These are phyloP conservation scores for Taiozyma sp. DNA, from an alignment of 1,139 yeast genomes.

Conservation along the genomic window DNA sequence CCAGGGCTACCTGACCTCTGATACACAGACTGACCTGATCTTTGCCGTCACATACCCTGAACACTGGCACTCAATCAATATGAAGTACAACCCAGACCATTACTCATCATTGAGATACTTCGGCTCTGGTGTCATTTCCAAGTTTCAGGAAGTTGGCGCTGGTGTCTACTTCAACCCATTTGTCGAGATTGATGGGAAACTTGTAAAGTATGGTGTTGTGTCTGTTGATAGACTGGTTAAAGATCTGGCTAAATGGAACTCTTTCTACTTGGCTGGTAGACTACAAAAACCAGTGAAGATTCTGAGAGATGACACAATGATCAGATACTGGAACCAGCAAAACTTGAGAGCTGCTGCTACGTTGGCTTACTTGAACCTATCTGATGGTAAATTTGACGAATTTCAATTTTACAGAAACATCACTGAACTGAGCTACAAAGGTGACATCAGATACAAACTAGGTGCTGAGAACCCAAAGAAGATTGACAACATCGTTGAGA, in stretches of 20 bases:
- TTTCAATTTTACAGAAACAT: slow-evolving; percentile 67
- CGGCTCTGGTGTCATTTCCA: slow-evolving; percentile 55
- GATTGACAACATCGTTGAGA: slow-evolving; percentile 74
- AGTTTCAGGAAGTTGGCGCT: slow-evolving; percentile 71
- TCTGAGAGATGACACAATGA: slow-evolving; percentile 53
- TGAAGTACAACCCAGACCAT: slow-evolving; percentile 61
- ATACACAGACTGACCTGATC: slow-evolving; percentile 83
- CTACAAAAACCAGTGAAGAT: slow-evolving; percentile 90
- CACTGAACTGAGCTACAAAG: slow-evolving; percentile 78
- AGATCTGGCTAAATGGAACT: slow-evolving; percentile 78
- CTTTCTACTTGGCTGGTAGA: slow-evolving; percentile 87
- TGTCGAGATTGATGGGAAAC: slow-evolving; percentile 54
- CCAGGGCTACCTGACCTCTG: slow-evolving; percentile 44
- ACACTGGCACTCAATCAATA: slow-evolving; percentile 71
- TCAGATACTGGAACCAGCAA: slow-evolving; percentile 63
- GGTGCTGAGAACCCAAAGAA: slow-evolving; percentile 94
- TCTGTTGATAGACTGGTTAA: slow-evolving; percentile 51
- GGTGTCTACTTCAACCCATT: slow-evolving; percentile 95
- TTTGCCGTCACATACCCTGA: slow-evolving; percentile 71
- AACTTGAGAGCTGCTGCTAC: slow-evolving; percentile 77
- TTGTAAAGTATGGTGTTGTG: slow-evolving; percentile 84
- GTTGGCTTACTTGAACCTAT: slow-evolving; percentile 56
- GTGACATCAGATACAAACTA: slow-evolving; percentile 81
- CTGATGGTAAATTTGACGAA: slow-evolving; percentile 44
- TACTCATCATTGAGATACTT: slow-evolving; percentile 62